These are phyloP conservation scores for Isatis lusitanica DNA, from an alignment of 441 rosid genomes.

Conservation along the genomic window DNA sequence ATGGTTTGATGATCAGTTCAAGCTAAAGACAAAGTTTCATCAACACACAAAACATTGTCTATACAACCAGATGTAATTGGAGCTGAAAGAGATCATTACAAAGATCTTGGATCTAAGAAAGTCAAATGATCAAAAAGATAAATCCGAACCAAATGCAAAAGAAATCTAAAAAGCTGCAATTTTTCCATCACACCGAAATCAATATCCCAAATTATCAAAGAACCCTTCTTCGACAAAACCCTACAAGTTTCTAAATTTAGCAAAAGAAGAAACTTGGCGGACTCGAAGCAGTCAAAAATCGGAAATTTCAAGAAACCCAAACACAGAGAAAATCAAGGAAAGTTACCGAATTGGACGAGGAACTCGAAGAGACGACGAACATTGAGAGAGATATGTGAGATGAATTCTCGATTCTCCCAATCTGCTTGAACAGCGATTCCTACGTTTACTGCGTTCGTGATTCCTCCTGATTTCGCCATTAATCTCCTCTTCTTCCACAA, in stretches of 20 bases:
- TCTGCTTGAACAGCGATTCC: constrained; percentile 99
- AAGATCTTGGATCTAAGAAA: constrained; percentile 13
- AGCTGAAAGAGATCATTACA: neutral
- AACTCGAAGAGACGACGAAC: constrained; percentile 99
- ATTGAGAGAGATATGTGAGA: constrained; percentile 93
- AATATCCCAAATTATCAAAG: neutral
- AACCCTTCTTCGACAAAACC: constrained; percentile 1
- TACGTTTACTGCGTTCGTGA: constrained; percentile 91
- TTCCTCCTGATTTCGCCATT: constrained; percentile 98
- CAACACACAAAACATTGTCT: constrained; percentile 6
- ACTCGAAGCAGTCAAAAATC: neutral
- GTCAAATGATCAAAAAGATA: constrained; percentile 11
- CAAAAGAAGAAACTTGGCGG: neutral
- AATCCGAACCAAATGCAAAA: neutral
- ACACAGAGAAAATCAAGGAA: neutral
- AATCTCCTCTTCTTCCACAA: neutral
- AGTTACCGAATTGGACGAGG: constrained; percentile 88
- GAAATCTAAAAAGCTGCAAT: neutral
- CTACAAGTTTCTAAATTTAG: constrained; percentile 36
- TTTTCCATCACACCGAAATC: neutral
- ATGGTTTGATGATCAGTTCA: neutral
- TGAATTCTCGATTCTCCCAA: constrained; percentile 99
- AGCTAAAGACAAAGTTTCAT: neutral
- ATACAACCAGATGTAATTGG: neutral
- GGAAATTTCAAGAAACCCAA: neutral